Base-by-base conservation (phyloP, 352 stramenopile genomes). In the Sclerospora graminicola region DNA sequence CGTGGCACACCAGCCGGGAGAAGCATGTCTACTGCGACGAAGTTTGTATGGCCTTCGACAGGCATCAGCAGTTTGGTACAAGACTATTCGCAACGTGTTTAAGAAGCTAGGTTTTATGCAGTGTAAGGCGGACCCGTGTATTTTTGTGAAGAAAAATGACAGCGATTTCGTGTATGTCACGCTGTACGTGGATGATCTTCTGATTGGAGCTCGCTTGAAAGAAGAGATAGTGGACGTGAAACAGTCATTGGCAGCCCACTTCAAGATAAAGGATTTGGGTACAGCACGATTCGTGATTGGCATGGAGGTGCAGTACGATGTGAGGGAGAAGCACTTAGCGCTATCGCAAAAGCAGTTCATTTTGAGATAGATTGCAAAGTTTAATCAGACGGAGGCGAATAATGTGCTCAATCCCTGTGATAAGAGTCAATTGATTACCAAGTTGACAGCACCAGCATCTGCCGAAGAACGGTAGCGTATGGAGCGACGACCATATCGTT, bases 41-140 rank as follows among this genome's bases (percentile, higher is more conserved):
- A 60, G 51, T 32, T 6, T 73, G 1, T 73, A 77, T 27, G 61
- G 48, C 4, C 35, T 72, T 3, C 63, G 70, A 9, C 48, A 77
- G 42, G 43, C 56, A 5, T 19, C 51, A 16, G 35, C 32, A 15
- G 41, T 61, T 10, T 75, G 53, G 57, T 54, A 57, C 48, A 48
- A 48, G 19, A 66, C 48, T 10, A 60, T 68, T 45, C 35, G 26
- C 8, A 23, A 24, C 7, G 40, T 38, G 1, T 43, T 60, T 29
- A 8, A 24, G 15, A 19, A 48, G 9, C 2, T 29, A 0, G 46
- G 36, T 9, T 61, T 48, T 34, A 1, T 5, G 1, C 18, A 46
- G 19, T 56, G 40, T 20, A 27, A 11, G 1, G 15, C 43, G 4
- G 19, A 60, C 21, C n/a, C 19, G 13, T 58, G 42, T 26, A 4